Conservation (phyloP, 2,329 filamentous ascomycete genomes). For the Ilyonectria robusta region DNA sequence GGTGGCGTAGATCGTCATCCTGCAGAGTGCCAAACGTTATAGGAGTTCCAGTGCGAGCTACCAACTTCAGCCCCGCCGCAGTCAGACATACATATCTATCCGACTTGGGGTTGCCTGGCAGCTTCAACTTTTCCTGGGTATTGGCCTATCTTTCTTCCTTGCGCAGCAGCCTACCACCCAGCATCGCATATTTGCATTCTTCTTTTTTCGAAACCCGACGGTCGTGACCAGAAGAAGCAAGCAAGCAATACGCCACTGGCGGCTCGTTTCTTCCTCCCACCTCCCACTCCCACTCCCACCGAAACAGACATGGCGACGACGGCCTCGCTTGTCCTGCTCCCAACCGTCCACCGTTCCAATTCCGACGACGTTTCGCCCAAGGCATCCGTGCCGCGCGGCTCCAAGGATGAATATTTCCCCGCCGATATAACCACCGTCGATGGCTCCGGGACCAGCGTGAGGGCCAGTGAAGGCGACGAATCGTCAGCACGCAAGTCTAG, state of each 20-base stretch:
- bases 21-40: slow-evolving; percentile 24
- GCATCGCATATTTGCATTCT: slow-evolving; percentile 13
- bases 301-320: slow-evolving; percentile 43
- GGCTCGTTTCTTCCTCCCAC: slow-evolving; percentile 16
- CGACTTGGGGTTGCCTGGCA: slow-evolving; percentile 9
- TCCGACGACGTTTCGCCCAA: slow-evolving; percentile 62
- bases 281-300: slow-evolving; percentile 2
- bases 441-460: slow-evolving; percentile 43
- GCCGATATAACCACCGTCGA: slow-evolving; percentile 42
- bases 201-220: not conserved
- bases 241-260: slow-evolving; percentile 11
- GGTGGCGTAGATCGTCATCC: slow-evolving; percentile 22
- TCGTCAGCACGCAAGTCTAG: slow-evolving; percentile 51
- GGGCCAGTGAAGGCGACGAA: slow-evolving; percentile 50
- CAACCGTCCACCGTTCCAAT: slow-evolving; percentile 52
- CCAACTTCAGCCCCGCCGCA: slow-evolving; percentile 1
- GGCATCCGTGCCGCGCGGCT: slow-evolving; percentile 45
- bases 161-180: slow-evolving; percentile 16
- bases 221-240: slow-evolving; percentile 24
- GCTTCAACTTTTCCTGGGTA: not conserved
- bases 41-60: slow-evolving; percentile 10
- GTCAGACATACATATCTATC: slow-evolving; percentile 17
- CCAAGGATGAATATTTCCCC: slow-evolving; percentile 48
- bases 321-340: slow-evolving; percentile 41
- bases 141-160: slow-evolving; percentile 19